Base-by-base conservation (phyloP, 371 early-diverging fungal genomes). In the Mortierella sp. region DNA sequence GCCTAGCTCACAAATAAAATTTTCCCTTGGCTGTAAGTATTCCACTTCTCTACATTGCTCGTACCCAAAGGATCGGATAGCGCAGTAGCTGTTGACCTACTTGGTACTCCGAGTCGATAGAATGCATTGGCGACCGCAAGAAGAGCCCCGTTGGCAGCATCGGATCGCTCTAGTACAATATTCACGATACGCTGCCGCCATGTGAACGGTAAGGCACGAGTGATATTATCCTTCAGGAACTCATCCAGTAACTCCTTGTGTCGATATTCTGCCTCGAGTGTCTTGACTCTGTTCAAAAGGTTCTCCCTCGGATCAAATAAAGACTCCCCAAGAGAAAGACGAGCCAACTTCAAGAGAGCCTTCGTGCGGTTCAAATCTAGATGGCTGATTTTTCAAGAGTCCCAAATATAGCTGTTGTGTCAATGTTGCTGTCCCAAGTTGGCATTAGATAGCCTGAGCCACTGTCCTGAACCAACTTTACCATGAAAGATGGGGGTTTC, bases 71-170 rank as follows among this genome's bases (percentile, higher is more conserved):
- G 55, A 43, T 37, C 37, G 9, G 19, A 19, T 45, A 56, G 9
- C 6, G 5, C 6, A 9, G 57, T 4, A 45, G 16, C 4, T 1
- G 2, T 18, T 44, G 6, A 7, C 73, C 44, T 69, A 77, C 79
- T 47, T 18, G 79, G 69, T n/a, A 68, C 69, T 3, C 51, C 48
- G 2, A 52, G 62, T 19, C 47, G 52, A 50, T 79, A 79, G 15
- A 69, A n/a, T 2, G 79, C 79, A 28, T 79, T 79, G 0, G 60
- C 47, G n/a, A 69, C 7, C 12, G 73, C 66, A 7, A 79, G 57
- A 25, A 79, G 25, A 0, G 66, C 37, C 7, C 57, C 73, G 16
- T 29, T 50, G 19, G 30, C 50, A 44, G 60, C 7, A 26, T 72
- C 79, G 0, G 45, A 53, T 15, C 57, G 47, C 6, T 48, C 46